Conservation (phyloP, 192 early-diverging fungal species). For the Umbelopsis vinacea region DNA sequence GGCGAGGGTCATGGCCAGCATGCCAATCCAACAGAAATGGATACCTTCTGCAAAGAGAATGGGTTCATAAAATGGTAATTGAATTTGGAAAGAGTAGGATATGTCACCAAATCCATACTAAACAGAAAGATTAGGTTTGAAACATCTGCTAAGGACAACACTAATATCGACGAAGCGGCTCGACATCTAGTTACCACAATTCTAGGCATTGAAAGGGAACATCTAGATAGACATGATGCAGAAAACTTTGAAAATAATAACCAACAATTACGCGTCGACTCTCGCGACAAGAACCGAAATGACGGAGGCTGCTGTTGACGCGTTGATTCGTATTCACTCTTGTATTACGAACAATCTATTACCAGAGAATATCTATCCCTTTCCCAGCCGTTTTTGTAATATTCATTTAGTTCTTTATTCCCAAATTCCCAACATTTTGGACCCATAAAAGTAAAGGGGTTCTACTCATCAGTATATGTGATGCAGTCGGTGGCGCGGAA, state of each 20-base stretch:
- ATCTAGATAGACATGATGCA: conserved; percentile 11
- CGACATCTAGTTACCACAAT: conserved; percentile 50
- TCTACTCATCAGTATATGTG: too few relatives aligned
- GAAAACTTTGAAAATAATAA: conserved; percentile 8
- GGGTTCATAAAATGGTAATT: conserved; percentile 58
- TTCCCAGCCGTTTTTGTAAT: not conserved
- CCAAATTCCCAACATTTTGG: not conserved
- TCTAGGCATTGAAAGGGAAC: conserved; percentile 44
- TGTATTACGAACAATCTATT: not conserved
- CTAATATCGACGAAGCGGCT: conserved; percentile 62
- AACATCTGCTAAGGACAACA: conserved; percentile 69
- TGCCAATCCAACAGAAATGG: conserved; percentile 45
- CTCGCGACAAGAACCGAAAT: not conserved
- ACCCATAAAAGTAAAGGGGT: not conserved
- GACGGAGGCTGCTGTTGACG: conserved; percentile 6
- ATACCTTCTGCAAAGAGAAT: conserved; percentile 53
- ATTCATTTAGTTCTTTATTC: not conserved
- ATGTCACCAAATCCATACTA: not conserved
- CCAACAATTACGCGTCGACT: conserved; percentile 8
- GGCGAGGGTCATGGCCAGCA: conserved; percentile 37
- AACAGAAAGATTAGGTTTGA: conserved; percentile 47
- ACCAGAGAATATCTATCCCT: not conserved
- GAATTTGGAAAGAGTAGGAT: not conserved
- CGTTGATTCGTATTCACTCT: not conserved
- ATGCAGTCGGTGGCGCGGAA: too few relatives aligned